phyloP scores from a whole-genome alignment of 768 basidiomycete genomes.

The Leccinellum rugosiceps region DNA sequence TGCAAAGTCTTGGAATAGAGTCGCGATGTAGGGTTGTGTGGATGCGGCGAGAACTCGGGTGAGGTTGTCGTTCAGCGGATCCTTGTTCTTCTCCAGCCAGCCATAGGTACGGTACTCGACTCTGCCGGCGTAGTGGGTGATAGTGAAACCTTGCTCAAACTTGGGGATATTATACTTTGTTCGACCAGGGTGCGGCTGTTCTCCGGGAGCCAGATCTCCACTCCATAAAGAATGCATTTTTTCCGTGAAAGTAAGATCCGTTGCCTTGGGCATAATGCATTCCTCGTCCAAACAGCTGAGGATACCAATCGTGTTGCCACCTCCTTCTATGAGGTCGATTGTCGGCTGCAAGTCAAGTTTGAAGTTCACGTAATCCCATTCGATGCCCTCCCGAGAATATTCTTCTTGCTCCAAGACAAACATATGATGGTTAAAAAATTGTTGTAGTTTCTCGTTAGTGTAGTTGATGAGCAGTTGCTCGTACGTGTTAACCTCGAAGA shows the following conservation, averaged over 20 bases:
- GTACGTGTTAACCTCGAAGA: slow-evolving; percentile 90
- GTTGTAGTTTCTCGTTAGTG: slow-evolving; percentile 97
- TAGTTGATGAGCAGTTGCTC: slow-evolving; percentile 99
- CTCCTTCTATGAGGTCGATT: slow-evolving; percentile 94
- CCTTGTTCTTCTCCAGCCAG: slow-evolving; percentile 99
- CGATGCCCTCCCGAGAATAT: slow-evolving; percentile 92
- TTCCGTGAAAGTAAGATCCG: slow-evolving; percentile 90
- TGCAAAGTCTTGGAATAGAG: slow-evolving; percentile 79
- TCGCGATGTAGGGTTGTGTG: slow-evolving; percentile 74
- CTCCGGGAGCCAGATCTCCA: slow-evolving; percentile 37
- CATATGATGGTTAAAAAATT: slow-evolving; percentile 99
- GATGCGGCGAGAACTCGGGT: slow-evolving; percentile 85
- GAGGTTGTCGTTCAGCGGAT: slow-evolving; percentile 94
- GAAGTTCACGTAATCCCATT: slow-evolving; percentile 98
- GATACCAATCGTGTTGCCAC: slow-evolving; percentile 71
- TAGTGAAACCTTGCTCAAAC: slow-evolving; percentile 91
- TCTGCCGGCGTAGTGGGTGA: slow-evolving; percentile 94
- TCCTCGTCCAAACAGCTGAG: slow-evolving; percentile 94
- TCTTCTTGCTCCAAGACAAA: slow-evolving; percentile 99
- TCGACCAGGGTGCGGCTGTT: slow-evolving; percentile 66
- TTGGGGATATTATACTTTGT: slow-evolving; percentile 82
- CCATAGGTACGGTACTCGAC: slow-evolving; percentile 96
- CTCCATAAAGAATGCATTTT: slow-evolving; percentile 83
- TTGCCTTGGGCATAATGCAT: slow-evolving; percentile 99
- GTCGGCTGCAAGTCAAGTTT: slow-evolving; percentile 97